Evolutionary conservation across 2,329 filamentous ascomycete genomes (phyloP), one percentile per base, ranked within the genome.

Genomic region (Acrocalymma vagum): DNA sequence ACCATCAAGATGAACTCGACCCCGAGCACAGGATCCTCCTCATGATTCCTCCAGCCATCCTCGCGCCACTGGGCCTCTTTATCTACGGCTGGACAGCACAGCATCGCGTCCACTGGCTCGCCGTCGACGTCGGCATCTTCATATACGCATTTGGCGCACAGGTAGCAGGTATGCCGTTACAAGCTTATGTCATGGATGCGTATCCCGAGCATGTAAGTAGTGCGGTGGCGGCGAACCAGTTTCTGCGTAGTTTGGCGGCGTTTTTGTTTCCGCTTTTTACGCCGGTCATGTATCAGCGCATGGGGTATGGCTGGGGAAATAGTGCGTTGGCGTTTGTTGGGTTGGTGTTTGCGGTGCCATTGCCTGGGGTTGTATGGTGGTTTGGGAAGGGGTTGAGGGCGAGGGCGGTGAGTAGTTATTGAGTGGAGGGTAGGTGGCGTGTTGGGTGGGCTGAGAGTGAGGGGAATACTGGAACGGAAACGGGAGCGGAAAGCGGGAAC

Each of bases 101-200:
- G 22, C 44, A 53, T 22, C 43, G 35, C 3, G 23, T 57, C n/a
- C 55, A 58, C 29, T 62, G 58, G 60, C 27, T 51, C 5, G 53
- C 72, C 1, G 78, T 79, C 3, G 72, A 80, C 47, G 46, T 81
- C 2, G 80, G 78, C 3, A 77, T 75, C 0, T 58, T 63, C 5
- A 43, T 81, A 0, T 68, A 78, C 3, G 75, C 73, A 1, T 45
- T 68, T 4, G 70, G 64, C 44, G 39, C 38, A 13, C 71, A 60
- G 38, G 30, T 58, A 4, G 29, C 23, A 2, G 51, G 42, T 3
- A 53, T 82, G 72, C 67, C 73, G 0, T 59, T 78, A 3, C 74
- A 78, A 30, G 80, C 80, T 9, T 88, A 88, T 49, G 72, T 86
- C 2, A 79, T 86, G 33, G 84, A 88, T 38, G 73, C 77, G 2